These are phyloP conservation scores for Aschersonia sp. DNA, from an alignment of 2,329 filamentous ascomycete species.

Conservation along the genomic window DNA sequence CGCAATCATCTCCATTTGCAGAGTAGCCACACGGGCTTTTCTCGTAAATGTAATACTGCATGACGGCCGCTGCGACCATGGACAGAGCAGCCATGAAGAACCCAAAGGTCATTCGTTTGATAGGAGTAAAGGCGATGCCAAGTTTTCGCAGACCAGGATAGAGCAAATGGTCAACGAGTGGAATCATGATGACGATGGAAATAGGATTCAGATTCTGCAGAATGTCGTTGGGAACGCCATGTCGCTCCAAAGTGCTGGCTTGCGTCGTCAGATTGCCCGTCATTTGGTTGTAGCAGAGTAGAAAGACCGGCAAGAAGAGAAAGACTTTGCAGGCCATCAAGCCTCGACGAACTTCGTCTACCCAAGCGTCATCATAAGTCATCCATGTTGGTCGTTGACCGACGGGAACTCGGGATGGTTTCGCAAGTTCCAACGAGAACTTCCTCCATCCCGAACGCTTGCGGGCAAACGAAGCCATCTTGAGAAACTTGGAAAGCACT, in stretches of 20 bases:
- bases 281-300: slow-evolving; percentile 45
- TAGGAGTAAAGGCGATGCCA: slow-evolving; percentile 55
- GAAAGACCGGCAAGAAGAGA: slow-evolving; percentile 53
- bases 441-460: slow-evolving; percentile 53
- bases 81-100: slow-evolving; percentile 52
- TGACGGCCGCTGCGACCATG: slow-evolving; percentile 42
- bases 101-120: slow-evolving; percentile 60
- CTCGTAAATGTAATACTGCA: slow-evolving; percentile 51
- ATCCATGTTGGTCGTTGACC: slow-evolving; percentile 53
- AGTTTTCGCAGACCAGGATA: slow-evolving; percentile 54
- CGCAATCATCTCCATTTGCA: slow-evolving; percentile 30
- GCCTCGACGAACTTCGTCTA: slow-evolving; percentile 62
- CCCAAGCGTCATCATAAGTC: slow-evolving; percentile 73
- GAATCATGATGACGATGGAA: slow-evolving; percentile 61
- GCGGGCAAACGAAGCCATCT: slow-evolving; percentile 43
- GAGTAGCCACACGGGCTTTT: slow-evolving; percentile 43
- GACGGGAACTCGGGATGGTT: slow-evolving; percentile 47
- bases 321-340: slow-evolving; percentile 58
- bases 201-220: slow-evolving; percentile 66
- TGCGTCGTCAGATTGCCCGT: slow-evolving; percentile 48
- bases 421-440: slow-evolving; percentile 52
- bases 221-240: slow-evolving; percentile 65
- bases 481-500: slow-evolving; percentile 52
- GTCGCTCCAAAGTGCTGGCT: slow-evolving; percentile 49
- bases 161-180: slow-evolving; percentile 51